Percentiles rank a stretch among this genome's conserved stretches.
Conservation (phyloP, 2,329 filamentous ascomycete species). For the Dactylonectria macrodidyma region DNA sequence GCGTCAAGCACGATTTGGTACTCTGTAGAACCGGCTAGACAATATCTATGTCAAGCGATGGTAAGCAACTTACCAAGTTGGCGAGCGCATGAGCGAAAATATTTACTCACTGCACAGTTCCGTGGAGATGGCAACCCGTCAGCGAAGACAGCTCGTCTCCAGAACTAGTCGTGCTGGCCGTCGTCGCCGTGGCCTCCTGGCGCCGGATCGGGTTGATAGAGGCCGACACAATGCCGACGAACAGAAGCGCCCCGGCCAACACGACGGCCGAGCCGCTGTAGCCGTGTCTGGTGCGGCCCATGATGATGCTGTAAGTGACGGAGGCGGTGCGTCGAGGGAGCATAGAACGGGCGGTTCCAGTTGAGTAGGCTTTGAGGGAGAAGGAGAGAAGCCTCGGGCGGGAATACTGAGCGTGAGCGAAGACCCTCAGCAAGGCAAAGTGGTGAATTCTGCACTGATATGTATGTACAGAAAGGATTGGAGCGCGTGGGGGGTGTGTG, state of each 20-base stretch:
- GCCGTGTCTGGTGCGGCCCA: constrained; percentile 32
- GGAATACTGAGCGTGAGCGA: background rate
- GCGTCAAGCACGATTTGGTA: constrained; percentile 41
- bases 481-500: constrained; percentile 12
- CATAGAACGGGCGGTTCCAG: constrained; percentile 20
- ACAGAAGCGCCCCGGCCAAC: constrained; percentile 31
- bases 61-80: background rate
- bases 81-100: rapidly evolving
- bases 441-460: constrained; percentile 4
- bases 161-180: constrained; percentile 27
- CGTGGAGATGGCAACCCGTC: constrained; percentile 43
- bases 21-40: constrained; percentile 39
- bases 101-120: constrained; percentile 34
- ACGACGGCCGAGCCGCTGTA: constrained; percentile 28
- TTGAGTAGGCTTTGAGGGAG: background rate
- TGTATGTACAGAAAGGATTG: background rate
- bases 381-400: background rate
- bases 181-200: constrained; percentile 23
- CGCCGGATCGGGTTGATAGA: constrained; percentile 37
- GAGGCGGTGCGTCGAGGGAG: constrained; percentile 1
- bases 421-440: background rate
- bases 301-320: constrained; percentile 23
- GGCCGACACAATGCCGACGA: constrained; percentile 40
- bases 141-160: constrained; percentile 36
- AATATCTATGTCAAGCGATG: constrained; percentile 31